phyloP scores from a whole-genome alignment of 306 rosid species.

The Trifolium fragiferum region DNA sequence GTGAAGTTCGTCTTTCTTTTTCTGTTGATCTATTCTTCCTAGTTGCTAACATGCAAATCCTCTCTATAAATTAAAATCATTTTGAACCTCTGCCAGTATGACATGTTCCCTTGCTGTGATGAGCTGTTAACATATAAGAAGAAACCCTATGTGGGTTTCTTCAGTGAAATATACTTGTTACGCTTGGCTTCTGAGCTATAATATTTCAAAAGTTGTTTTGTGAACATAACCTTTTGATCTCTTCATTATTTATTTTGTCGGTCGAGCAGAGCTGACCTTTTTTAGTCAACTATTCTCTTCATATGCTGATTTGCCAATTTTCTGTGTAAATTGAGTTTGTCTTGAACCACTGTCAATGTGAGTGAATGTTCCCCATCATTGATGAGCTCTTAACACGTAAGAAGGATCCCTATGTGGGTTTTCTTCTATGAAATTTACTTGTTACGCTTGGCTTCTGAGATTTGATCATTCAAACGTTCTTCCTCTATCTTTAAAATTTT shows the following conservation, averaged over 20 bases:
- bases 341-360: not conserved
- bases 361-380: not conserved
- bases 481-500: not conserved
- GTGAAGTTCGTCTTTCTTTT: not conserved
- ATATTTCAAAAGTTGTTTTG: not conserved
- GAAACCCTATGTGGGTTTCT: slow-evolving; percentile 27
- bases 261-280: not conserved
- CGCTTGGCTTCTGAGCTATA: slow-evolving; percentile 69
- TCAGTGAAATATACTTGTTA: slow-evolving; percentile 54
- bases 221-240: not conserved
- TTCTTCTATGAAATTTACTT: slow-evolving; percentile 50
- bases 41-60: not conserved
- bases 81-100: not conserved
- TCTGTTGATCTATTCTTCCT: not conserved
- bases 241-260: not conserved
- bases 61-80: not conserved
- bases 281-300: not conserved
- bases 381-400: slow-evolving; percentile 58
- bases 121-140: slow-evolving; percentile 60
- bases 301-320: not conserved
- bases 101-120: slow-evolving; percentile 20
- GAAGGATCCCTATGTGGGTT: slow-evolving; percentile 32
- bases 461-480: not conserved
- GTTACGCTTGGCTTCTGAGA: slow-evolving; percentile 74
- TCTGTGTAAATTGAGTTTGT: not conserved